Conservation (phyloP, 306 rosid species). For the Citrullus mucosospermus region DNA sequence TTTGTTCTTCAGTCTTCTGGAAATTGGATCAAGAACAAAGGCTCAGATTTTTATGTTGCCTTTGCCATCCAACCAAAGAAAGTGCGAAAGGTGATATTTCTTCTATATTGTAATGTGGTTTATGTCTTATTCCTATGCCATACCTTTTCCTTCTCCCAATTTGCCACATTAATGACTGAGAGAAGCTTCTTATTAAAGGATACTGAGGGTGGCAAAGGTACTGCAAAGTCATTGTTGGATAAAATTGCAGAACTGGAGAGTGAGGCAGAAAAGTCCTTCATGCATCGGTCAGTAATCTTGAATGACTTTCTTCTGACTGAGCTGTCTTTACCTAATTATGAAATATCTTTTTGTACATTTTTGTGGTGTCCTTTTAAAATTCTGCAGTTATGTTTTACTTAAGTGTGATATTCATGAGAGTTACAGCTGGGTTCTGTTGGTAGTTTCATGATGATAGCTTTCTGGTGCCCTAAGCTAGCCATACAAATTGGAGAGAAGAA, state of each 20-base stretch:
- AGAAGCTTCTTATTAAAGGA: conserved; percentile 33
- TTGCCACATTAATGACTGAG: conserved; percentile 15
- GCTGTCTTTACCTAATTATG: background rate
- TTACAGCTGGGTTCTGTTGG: background rate
- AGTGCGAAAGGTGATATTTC: conserved; percentile 47
- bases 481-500: background rate
- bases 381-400: background rate
- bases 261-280: conserved; percentile 91
- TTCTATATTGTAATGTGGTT: conserved; percentile 10
- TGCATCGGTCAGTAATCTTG: conserved; percentile 70
- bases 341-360: background rate
- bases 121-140: conserved; percentile 11
- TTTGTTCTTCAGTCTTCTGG: conserved; percentile 59
- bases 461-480: background rate
- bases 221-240: conserved; percentile 68
- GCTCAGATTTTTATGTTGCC: conserved; percentile 56
- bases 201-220: conserved; percentile 59
- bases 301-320: background rate
- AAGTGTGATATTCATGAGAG: background rate
- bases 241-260: conserved; percentile 65
- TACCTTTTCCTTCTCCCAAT: background rate
- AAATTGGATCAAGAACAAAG: conserved; percentile 80
- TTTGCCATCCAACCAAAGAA: conserved; percentile 38
- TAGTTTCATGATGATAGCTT: background rate
- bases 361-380: background rate